These are phyloP conservation scores for Podaxis carcinomalis DNA, from an alignment of 768 basidiomycete species.

Conservation along the genomic window DNA sequence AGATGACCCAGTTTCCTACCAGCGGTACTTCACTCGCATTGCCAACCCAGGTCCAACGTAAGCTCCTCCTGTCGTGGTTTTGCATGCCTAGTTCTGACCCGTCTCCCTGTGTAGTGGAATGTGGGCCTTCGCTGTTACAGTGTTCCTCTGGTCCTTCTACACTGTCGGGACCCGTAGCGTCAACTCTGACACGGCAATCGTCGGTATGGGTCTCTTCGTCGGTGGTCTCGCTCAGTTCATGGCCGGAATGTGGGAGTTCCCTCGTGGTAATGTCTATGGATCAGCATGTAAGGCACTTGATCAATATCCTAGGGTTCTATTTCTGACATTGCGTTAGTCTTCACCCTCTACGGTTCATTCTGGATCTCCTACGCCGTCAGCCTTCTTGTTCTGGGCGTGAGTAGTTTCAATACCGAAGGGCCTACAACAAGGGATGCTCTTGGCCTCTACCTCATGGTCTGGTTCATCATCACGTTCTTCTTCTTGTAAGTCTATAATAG, in stretches of 20 bases:
- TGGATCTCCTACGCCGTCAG: slow-evolving; percentile 59
- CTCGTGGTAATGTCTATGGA: slow-evolving; percentile 45
- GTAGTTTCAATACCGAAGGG: slow-evolving; percentile 29
- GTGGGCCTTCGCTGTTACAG: slow-evolving; percentile 56
- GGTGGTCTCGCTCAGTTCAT: slow-evolving; percentile 65
- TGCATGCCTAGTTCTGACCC: not conserved
- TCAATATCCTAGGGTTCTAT: not conserved
- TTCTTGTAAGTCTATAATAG: slow-evolving; percentile 36
- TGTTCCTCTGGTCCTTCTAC: slow-evolving; percentile 54
- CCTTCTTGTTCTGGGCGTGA: slow-evolving; percentile 45
- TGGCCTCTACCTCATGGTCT: slow-evolving; percentile 51
- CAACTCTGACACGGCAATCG: slow-evolving; percentile 39
- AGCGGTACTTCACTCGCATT: slow-evolving; percentile 13
- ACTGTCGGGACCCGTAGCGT: slow-evolving; percentile 39
- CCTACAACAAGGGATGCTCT: slow-evolving; percentile 38
- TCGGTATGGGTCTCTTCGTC: slow-evolving; percentile 60
- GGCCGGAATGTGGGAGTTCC: slow-evolving; percentile 64
- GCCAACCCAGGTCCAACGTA: slow-evolving; percentile 14
- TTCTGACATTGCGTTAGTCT: slow-evolving; percentile 31
- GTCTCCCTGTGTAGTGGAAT: slow-evolving; percentile 36
- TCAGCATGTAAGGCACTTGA: slow-evolving; percentile 38
- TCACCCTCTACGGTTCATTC: slow-evolving; percentile 58
- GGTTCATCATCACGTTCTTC: slow-evolving; percentile 50
- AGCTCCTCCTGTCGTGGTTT: not conserved
- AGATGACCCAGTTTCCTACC: slow-evolving; percentile 14